Evolutionary conservation across 805 yeast genomes (phyloP).

Genomic region (Danielozyma ontarioensis): DNA sequence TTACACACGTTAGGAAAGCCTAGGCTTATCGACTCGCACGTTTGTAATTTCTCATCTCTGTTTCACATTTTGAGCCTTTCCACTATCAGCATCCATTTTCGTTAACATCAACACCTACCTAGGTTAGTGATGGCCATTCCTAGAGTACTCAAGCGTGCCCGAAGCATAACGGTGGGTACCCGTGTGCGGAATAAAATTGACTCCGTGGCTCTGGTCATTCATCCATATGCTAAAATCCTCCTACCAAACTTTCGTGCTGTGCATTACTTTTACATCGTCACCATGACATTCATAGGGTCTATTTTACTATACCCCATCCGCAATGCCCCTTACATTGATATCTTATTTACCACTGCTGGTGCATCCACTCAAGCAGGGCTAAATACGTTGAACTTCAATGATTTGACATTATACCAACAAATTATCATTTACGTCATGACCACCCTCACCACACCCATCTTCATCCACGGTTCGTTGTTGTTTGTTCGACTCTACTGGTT

Average conservation of each 20-base stretch:
- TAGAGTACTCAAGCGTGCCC: too few relatives aligned
- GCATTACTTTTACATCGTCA: slow-evolving; percentile 67
- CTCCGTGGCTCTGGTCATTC: slow-evolving; percentile 24
- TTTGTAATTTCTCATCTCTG: too few relatives aligned
- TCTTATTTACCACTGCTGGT: slow-evolving; percentile 70
- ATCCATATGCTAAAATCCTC: slow-evolving; percentile 37
- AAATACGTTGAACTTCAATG: slow-evolving; percentile 69
- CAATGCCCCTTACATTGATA: slow-evolving; percentile 67
- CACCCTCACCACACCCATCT: slow-evolving; percentile 77
- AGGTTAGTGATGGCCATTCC: too few relatives aligned
- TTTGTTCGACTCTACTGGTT: slow-evolving; percentile 83
- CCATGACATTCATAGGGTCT: slow-evolving; percentile 60
- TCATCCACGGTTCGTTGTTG: slow-evolving; percentile 75
- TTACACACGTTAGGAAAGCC: too few relatives aligned
- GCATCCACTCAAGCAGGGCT: slow-evolving; percentile 90
- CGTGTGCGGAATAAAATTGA: slow-evolving; percentile 32
- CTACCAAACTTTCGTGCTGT: slow-evolving; percentile 57
- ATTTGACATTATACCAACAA: slow-evolving; percentile 72
- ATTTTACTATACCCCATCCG: slow-evolving; percentile 72
- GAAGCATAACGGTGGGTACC: too few relatives aligned
- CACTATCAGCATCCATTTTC: too few relatives aligned
- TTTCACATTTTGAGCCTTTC: too few relatives aligned
- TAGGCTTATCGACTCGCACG: too few relatives aligned
- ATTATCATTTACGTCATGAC: slow-evolving; percentile 59
- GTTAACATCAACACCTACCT: too few relatives aligned